Evolutionary conservation across 2,329 filamentous ascomycete species (phyloP).

Genomic region (Corynespora cassiicola): DNA sequence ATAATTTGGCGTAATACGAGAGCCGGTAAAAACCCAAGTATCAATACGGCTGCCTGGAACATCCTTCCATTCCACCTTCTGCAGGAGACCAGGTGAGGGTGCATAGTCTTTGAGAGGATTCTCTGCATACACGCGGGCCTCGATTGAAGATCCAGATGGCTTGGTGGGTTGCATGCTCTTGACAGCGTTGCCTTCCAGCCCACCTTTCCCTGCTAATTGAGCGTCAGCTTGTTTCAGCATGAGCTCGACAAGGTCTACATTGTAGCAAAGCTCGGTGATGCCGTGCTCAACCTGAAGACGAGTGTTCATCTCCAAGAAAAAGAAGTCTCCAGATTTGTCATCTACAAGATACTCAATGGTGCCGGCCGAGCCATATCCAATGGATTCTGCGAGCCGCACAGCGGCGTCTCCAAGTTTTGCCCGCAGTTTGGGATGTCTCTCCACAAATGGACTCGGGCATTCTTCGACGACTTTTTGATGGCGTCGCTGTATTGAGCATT

Average conservation of each 20-base stretch:
- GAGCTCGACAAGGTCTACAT: conserved; percentile 61
- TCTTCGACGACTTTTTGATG: conserved; percentile 95
- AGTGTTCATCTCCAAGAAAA: conserved; percentile 67
- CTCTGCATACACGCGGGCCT: conserved; percentile 63
- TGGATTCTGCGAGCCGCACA: conserved; percentile 66
- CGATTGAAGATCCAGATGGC: conserved; percentile 58
- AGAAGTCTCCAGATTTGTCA: conserved; percentile 80
- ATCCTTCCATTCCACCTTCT: conserved; percentile 63
- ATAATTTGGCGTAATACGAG: conserved; percentile 64
- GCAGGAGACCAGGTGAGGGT: conserved; percentile 65
- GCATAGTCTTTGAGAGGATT: conserved; percentile 65
- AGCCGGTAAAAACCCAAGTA: conserved; percentile 67
- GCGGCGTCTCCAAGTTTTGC: conserved; percentile 71
- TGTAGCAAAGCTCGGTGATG: conserved; percentile 64
- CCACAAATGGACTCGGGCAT: conserved; percentile 76
- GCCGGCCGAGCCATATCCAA: conserved; percentile 80
- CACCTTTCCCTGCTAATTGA: conserved; percentile 53
- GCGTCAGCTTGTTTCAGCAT: conserved; percentile 64
- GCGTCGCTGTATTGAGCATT: conserved; percentile 84
- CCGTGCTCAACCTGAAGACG: conserved; percentile 65
- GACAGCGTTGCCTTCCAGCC: conserved; percentile 51
- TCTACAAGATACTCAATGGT: conserved; percentile 93
- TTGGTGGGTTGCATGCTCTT: conserved; percentile 49
- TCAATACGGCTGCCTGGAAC: conserved; percentile 62
- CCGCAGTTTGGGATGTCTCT: conserved; percentile 60